These are phyloP conservation scores for Artomyces pyxidatus DNA, from an alignment of 768 basidiomycete species.

Conservation along the genomic window DNA sequence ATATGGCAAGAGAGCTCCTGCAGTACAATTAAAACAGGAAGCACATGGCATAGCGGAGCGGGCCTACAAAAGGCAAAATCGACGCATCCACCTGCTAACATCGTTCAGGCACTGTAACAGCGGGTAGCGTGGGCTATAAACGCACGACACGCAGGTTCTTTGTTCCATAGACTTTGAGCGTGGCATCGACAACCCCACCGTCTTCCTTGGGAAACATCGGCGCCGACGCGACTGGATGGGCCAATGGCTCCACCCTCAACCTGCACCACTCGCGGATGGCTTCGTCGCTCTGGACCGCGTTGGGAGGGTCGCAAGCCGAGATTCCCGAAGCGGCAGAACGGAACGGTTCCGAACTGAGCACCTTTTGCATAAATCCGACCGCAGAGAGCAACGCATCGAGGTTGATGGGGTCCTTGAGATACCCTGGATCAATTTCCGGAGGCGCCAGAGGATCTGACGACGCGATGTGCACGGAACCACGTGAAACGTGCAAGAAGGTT, in stretches of 20 bases:
- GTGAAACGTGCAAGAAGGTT: not conserved
- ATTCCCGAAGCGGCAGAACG: not conserved
- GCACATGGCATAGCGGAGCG: too few species aligned
- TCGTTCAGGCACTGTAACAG: too few species aligned
- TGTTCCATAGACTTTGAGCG: too few species aligned
- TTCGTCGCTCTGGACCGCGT: not conserved
- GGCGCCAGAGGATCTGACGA: not conserved
- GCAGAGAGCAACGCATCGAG: not conserved
- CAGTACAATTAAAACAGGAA: too few species aligned
- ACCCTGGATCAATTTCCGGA: not conserved
- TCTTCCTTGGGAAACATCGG: too few species aligned
- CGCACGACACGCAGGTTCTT: too few species aligned
- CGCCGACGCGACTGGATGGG: not conserved
- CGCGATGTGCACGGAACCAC: not conserved
- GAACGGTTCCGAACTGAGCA: not conserved
- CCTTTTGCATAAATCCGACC: not conserved
- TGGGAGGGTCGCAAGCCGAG: not conserved
- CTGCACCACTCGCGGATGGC: not conserved
- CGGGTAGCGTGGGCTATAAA: too few species aligned
- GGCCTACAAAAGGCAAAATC: too few species aligned
- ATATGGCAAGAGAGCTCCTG: too few species aligned
- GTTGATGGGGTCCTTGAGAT: not conserved
- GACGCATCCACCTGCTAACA: too few species aligned
- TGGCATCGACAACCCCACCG: not conserved
- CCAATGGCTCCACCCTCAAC: not conserved